Base-by-base conservation (phyloP, 1,139 yeast genomes). In the Candida dubliniensis region DNA sequence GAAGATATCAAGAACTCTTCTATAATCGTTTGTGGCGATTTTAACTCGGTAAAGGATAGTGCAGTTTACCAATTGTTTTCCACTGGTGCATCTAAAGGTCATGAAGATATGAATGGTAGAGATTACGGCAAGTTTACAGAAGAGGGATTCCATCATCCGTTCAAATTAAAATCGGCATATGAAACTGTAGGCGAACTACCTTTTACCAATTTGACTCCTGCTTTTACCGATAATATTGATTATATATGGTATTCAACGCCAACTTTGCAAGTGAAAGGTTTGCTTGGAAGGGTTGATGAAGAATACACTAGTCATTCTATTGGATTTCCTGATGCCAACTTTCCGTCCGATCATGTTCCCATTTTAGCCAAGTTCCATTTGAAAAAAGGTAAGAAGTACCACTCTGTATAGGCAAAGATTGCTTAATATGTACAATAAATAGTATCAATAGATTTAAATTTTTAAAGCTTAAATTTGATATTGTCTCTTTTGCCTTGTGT, bases 261-360 rank as follows among this genome's bases (percentile, higher is more conserved):
- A 9, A 74, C 82, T 8, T 72, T 95, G 50, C 81, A 85, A 49
- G 96, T 93, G 8, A 84, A 82, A 57, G 97, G 96, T 11, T 70
- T 95, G 53, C 71, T 93, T 50, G 98, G 97, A 35, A 82, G 82
- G 55, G 81, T 91, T 37, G 98, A 91, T 61, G 77, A 77, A 43
- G 85, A 84, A 7, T 93, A 93, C 63, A 75, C 85, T 36, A 73
- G 79, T 47, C 82, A 84, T 53, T 82, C 84, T 52, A 86, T 93
- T 59, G 99, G 98, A 8, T 83, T 93, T 65, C 99, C 99, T 18
- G 89, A 89, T 61, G 90, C 91, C 14, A 87, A 90, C 61, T 86
- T 87, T 69, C 97, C 98, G 31, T 87, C 96, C 37, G 99, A 93
- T 65, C 98, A 93, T 66, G 81, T 91, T 57, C 93, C 97, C 13